Base-by-base conservation (phyloP, 768 basidiomycete species). In the Suillus decipiens region DNA sequence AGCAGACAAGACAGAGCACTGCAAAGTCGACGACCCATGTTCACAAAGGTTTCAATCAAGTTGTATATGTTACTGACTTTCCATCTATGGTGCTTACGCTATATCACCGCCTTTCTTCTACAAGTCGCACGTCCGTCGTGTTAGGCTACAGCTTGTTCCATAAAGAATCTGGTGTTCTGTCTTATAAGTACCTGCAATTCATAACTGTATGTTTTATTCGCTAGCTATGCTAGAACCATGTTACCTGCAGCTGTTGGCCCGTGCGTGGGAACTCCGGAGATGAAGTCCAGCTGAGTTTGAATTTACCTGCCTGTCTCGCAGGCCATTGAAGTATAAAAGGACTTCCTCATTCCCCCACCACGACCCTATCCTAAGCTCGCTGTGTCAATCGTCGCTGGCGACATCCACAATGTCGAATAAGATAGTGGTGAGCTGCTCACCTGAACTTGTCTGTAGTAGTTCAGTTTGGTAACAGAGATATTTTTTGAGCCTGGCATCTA, bases 381-480 rank as follows among this genome's bases (percentile, higher is more conserved):
- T 70, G 72, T 68, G 64, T 63, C 60, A 61, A 67, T 64, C 63
- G 69, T 66, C 62, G 68, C 72, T 66, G 69, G 71, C 68, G 71
- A 70, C 68, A 65, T 73, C 70, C 72, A 69, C 73, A 72, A 96
- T 96, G 95, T 95, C 94, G 65, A 96, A 96, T 89, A 96, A 96
- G 84, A 93, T 95, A 83, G 95, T 96, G 88, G 94, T 95, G 86
- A 92, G 92, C 89, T 87, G 80, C 84, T 86, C 87, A 84, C 84
- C 77, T 80, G 78, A 82, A 78, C 78, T 78, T 77, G 77, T 79
- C 75, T 75, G 78, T 83, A 81, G 83, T 85, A 85, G 83, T 81
- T 74, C 74, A 78, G 75, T 66, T 73, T 70, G 78, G 80, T 81
- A 79, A 83, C 86, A 71, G 80, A 76, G 78, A 75, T 71, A 77